Base-by-base conservation (phyloP, 179 eudicot genomes). In the Sideroxylon spinosum region DNA sequence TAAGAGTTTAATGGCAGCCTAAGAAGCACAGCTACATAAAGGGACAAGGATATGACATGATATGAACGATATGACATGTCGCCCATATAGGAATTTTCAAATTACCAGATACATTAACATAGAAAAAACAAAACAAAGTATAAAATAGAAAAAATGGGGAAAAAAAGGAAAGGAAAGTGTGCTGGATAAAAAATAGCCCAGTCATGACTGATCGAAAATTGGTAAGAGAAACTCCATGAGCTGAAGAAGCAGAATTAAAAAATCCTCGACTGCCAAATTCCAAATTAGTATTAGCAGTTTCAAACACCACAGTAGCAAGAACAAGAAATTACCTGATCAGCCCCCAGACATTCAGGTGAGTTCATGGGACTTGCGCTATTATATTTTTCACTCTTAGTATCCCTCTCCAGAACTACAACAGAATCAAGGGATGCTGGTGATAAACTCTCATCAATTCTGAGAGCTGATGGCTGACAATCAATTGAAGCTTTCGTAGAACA, bases 401-500 rank as follows among this genome's bases (percentile, higher is more conserved):
- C 86, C 78, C 82, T 84, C 62, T 88, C 93, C 19, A 87, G 73
- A 81, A 86, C 93, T 76, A 81, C 86, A 81, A 88, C 83, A 25
- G 95, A 91, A 83, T 89, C 93, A 78, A 91, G 81, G 61, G 93
- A 89, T 49, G 86, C 89, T 50, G 93, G 91, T 25, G 95, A 91
- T 74, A 89, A 80, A 82, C 83, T 88, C 79, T 87, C 93, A 70
- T 89, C 87, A 26, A 88, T 76, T 75, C 88, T 81, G 61, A 84
- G 85, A 82, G 77, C 76, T 6, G 89, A 75, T 76, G 85, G 87
- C 85, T 87, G 91, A 77, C 86, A 82, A 61, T 90, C 89, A 49
- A 89, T 75, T 49, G 90, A 71, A 69, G 87, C 80, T 83, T 82
- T 89, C 77, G 60, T 71, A 64, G 89, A 86, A 83, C 88, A 81